A percentile compares a stretch with the other conserved stretches of the same genome.
These are phyloP conservation scores for Chaetomium fimeti DNA, from an alignment of 495 filamentous ascomycete genomes.

Conservation along the genomic window DNA sequence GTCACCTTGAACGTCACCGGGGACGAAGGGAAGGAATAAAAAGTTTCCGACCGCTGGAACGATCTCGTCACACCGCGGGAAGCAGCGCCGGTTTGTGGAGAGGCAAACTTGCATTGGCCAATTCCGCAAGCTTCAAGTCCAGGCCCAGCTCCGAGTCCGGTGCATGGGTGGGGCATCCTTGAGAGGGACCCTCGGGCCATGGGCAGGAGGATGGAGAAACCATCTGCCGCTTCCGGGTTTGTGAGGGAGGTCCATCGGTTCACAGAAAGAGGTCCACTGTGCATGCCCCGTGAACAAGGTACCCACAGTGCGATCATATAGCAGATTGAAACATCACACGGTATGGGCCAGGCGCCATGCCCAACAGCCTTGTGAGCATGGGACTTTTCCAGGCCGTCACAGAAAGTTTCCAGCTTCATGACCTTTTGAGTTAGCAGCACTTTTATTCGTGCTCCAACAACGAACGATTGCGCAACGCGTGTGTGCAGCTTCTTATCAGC, in stretches of 20 bases:
- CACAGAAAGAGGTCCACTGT: no score
- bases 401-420: neutral
- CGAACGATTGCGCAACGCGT: neutral
- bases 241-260: neutral
- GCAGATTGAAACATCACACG: neutral
- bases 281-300: no score
- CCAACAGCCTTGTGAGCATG: constrained; percentile 17
- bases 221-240: neutral
- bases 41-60: constrained; percentile 22
- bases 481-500: neutral
- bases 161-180: constrained; percentile 7
- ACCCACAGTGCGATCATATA: neutral
- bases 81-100: constrained; percentile 22
- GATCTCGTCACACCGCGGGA: constrained; percentile 16
- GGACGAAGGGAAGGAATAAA: constrained; percentile 19
- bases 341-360: neutral
- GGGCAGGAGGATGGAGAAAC: no score
- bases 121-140: constrained; percentile 15
- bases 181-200: neutral
- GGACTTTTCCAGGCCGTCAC: constrained; percentile 15
- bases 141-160: constrained; percentile 24
- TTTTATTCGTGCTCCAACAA: neutral
- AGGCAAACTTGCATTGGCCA: constrained; percentile 28
- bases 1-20: constrained; percentile 23
- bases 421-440: neutral